Evolutionary conservation across 441 rosid genomes (phyloP).

Genomic region (Dalechampia spathulata): DNA sequence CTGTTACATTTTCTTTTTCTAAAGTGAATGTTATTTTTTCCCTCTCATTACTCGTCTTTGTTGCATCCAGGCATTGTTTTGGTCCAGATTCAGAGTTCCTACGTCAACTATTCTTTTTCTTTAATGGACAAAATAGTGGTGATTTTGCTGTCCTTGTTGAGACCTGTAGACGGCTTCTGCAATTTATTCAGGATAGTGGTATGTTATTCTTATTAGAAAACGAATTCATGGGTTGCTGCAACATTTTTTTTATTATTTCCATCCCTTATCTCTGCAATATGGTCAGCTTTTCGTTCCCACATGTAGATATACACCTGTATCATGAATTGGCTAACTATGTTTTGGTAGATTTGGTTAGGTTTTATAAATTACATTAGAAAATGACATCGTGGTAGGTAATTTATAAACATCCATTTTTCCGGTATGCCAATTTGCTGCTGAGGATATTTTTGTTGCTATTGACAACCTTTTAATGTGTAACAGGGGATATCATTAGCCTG

Average conservation of each 20-base stretch:
- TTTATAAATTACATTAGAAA: no score
- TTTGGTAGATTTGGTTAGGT: no score
- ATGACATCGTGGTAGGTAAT: no score
- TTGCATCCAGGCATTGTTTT: conserved; percentile 68
- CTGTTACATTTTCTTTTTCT: no score
- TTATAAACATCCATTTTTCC: no score
- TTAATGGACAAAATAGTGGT: conserved; percentile 44
- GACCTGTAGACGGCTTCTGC: conserved; percentile 58
- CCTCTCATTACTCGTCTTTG: conserved; percentile 12
- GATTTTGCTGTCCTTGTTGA: conserved; percentile 64
- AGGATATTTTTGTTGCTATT: conserved; percentile 13
- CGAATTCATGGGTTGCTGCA: neutral
- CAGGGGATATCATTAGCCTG: conserved; percentile 66
- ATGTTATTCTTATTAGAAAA: conserved; percentile 38
- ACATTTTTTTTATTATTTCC: neutral
- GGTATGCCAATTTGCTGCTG: conserved; percentile 8
- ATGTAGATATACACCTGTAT: no score
- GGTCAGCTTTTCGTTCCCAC: no score
- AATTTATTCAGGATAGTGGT: conserved; percentile 51
- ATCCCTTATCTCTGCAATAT: no score
- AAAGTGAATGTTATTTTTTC: conserved; percentile 4
- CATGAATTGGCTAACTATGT: no score
- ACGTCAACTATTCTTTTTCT: conserved; percentile 68
- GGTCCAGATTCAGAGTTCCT: conserved; percentile 84
- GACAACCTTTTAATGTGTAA: conserved; percentile 19